Conservation (phyloP, 2,329 filamentous ascomycete genomes). For the Aureobasidium sp. region DNA sequence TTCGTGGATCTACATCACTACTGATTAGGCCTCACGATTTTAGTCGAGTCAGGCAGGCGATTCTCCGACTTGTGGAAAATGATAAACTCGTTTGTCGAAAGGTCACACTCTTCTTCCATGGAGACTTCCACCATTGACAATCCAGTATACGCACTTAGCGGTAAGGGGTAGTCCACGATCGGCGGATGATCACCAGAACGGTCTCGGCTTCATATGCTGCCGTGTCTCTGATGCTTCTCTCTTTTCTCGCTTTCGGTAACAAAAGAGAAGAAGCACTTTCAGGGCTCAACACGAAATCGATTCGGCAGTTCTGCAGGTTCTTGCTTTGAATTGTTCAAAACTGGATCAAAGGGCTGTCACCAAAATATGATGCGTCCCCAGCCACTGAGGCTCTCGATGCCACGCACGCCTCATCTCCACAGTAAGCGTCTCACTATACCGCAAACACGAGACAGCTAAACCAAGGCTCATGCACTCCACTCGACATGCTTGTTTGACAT, state of each 20-base stretch:
- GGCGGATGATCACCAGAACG: slow-evolving; percentile 10
- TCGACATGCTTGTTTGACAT: slow-evolving; percentile 9
- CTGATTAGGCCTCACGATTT: background rate
- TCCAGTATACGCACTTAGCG: background rate
- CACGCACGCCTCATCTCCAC: slow-evolving; percentile 17
- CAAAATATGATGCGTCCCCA: background rate
- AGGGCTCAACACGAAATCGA: background rate
- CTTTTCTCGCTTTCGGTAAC: background rate
- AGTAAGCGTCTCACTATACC: slow-evolving; percentile 16
- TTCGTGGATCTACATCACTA: background rate
- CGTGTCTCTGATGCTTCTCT: background rate
- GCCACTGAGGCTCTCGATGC: slow-evolving; percentile 15
- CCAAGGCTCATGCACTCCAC: background rate
- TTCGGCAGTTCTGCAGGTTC: background rate
- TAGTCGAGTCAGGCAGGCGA: background rate
- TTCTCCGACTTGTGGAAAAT: slow-evolving; percentile 15
- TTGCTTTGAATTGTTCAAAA: background rate
- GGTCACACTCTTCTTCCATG: background rate
- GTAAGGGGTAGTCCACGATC: background rate
- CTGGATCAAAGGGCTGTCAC: background rate
- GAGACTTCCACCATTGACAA: background rate
- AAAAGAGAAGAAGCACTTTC: background rate
- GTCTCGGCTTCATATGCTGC: background rate
- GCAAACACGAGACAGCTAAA: slow-evolving; percentile 2
- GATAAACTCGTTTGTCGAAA: background rate